Conservation (phyloP, 1,284 basidiomycete species). For the Polyporus tsugae region DNA sequence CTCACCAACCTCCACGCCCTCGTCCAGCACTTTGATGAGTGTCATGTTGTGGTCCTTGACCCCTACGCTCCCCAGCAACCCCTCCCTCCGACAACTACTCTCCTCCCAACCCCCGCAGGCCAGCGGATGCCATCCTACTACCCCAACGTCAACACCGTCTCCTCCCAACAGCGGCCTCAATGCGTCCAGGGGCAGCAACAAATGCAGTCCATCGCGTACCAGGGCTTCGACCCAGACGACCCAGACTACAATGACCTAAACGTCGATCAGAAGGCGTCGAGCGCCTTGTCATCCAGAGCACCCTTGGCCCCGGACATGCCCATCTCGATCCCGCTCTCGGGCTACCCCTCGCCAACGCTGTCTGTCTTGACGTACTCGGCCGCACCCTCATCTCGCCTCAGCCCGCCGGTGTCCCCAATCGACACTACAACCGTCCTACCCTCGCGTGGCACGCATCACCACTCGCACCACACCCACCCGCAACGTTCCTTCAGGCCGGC, state of each 20-base stretch:
- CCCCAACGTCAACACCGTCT: slow-evolving; percentile 33
- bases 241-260: slow-evolving; percentile 88
- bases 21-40: slow-evolving; percentile 87
- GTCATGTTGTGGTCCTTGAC: slow-evolving; percentile 80
- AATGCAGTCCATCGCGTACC: slow-evolving; percentile 25
- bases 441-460: slow-evolving; percentile 43
- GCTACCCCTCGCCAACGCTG: slow-evolving; percentile 52
- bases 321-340: slow-evolving; percentile 51
- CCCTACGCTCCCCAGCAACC: slow-evolving; percentile 51
- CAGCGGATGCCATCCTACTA: slow-evolving; percentile 46
- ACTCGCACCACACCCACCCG: slow-evolving; percentile 39
- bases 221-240: slow-evolving; percentile 73
- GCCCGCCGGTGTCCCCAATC: slow-evolving; percentile 43
- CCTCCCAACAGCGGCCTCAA: slow-evolving; percentile 44
- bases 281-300: slow-evolving; percentile 46
- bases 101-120: slow-evolving; percentile 37
- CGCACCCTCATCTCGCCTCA: slow-evolving; percentile 49
- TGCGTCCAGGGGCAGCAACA: slow-evolving; percentile 23
- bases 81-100: slow-evolving; percentile 37
- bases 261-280: slow-evolving; percentile 52
- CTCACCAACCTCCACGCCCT: slow-evolving; percentile 86
- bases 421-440: slow-evolving; percentile 56
- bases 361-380: slow-evolving; percentile 39
- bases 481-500: slow-evolving; percentile 19
- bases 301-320: slow-evolving; percentile 50